Conservation (phyloP, 73 alveolate species). For the Uronychia binucleata region DNA sequence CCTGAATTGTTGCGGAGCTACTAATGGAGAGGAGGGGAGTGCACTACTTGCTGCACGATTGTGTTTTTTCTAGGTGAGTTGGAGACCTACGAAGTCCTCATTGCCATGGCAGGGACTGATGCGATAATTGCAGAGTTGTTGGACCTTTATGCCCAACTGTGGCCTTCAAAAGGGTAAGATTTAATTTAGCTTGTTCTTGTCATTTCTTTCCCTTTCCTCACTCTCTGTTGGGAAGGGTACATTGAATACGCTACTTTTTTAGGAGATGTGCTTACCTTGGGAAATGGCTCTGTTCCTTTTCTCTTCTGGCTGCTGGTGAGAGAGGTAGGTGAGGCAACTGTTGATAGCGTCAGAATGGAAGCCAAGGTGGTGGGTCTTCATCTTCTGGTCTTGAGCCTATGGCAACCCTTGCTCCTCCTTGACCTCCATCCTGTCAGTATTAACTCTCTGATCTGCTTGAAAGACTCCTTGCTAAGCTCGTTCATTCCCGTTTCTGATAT, state of each 20-base stretch:
- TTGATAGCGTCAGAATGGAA: not conserved
- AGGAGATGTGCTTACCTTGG: too few species aligned
- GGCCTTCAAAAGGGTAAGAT: not conserved
- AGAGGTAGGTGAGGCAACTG: not conserved
- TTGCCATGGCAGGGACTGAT: not conserved
- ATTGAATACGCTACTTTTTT: too few species aligned
- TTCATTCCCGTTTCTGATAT: not conserved
- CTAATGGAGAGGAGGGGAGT: not conserved
- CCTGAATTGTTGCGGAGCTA: not conserved
- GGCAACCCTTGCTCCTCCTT: not conserved
- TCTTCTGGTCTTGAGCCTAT: not conserved
- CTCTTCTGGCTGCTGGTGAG: not conserved
- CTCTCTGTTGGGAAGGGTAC: not conserved
- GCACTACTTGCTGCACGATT: not conserved
- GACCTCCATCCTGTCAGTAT: too few species aligned
- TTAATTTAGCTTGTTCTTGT: not conserved
- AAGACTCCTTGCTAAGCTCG: not conserved
- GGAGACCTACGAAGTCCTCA: not conserved
- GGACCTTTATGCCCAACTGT: not conserved
- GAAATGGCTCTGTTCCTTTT: too few species aligned
- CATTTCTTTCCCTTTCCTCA: not conserved
- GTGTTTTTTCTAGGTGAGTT: not conserved
- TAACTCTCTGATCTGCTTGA: not conserved
- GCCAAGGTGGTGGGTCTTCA: not conserved
- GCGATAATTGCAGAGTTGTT: not conserved